phyloP scores from a whole-genome alignment of 2,329 filamentous ascomycete species.

The Sodiomyces alkalinus region DNA sequence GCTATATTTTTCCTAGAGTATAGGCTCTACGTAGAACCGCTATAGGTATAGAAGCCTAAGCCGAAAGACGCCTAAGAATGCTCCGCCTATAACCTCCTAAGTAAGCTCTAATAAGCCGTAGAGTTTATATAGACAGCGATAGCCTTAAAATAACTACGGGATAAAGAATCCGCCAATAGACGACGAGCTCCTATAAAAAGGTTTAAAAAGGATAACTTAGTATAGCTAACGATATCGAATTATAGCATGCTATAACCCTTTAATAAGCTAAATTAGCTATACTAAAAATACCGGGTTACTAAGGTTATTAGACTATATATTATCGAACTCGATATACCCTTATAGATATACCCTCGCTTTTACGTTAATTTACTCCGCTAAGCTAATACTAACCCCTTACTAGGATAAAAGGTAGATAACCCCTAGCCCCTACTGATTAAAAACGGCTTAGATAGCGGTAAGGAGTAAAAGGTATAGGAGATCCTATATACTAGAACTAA shows the following conservation, averaged over 20 bases:
- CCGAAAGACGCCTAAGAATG: no score
- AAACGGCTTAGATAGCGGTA: background rate
- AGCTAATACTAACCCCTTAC: background rate
- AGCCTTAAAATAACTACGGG: background rate
- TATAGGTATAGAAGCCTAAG: background rate
- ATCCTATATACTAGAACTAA: background rate
- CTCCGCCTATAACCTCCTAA: background rate
- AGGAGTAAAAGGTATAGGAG: background rate
- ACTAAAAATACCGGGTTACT: conserved; percentile 1
- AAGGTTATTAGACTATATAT: background rate
- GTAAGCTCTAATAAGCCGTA: background rate
- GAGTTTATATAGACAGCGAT: background rate
- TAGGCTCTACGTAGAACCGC: background rate
- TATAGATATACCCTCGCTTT: background rate
- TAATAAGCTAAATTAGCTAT: conserved; percentile 2
- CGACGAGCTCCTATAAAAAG: background rate
- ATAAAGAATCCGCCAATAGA: background rate
- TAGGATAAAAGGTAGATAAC: background rate
- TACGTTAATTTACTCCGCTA: background rate
- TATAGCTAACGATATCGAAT: background rate
- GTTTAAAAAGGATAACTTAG: background rate
- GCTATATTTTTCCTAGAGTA: background rate
- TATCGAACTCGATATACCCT: background rate
- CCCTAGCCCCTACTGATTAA: background rate
- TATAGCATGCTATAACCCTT: background rate